Evolutionary conservation across 257 asterid genomes (phyloP).

Genomic region (Cruciata laevipes): DNA sequence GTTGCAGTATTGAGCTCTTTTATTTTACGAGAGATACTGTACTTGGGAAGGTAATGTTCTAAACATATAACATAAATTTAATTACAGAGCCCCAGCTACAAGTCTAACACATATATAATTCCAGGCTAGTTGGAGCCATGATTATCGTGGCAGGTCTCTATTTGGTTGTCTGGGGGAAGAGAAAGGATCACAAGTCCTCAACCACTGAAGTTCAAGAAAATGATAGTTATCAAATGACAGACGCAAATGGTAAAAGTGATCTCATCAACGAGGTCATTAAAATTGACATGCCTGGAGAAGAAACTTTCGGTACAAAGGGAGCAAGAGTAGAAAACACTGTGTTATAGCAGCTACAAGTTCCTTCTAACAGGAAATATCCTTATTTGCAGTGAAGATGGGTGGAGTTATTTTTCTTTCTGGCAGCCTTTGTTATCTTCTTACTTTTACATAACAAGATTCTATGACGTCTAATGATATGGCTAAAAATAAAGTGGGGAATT

Average conservation of each 20-base stretch:
- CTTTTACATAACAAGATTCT: neutral
- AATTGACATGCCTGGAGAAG: slow-evolving; percentile 19
- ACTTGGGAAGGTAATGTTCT: slow-evolving; percentile 65
- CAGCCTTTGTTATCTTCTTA: neutral
- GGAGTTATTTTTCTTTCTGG: slow-evolving; percentile 1
- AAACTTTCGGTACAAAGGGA: slow-evolving; percentile 19
- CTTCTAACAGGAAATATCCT: neutral
- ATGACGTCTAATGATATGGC: slow-evolving; percentile 1
- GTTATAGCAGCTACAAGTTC: neutral
- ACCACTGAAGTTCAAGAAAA: slow-evolving; percentile 24
- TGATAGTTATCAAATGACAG: slow-evolving; percentile 23
- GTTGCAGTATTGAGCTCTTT: slow-evolving; percentile 82
- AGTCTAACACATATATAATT: slow-evolving; percentile 8
- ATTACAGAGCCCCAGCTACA: slow-evolving; percentile 2
- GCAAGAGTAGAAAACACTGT: neutral
- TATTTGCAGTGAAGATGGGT: neutral
- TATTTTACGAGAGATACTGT: slow-evolving; percentile 61
- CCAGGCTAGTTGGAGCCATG: slow-evolving; percentile 75
- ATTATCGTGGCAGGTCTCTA: slow-evolving; percentile 76
- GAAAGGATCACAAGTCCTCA: slow-evolving; percentile 48
- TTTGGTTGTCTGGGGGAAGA: slow-evolving; percentile 86
- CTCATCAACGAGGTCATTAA: slow-evolving; percentile 31
- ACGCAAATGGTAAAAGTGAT: slow-evolving; percentile 12
- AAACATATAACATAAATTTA: neutral
- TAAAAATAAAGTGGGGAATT: neutral